Conservation (phyloP, 2,329 filamentous ascomycete genomes). For the Fusarium udum region DNA sequence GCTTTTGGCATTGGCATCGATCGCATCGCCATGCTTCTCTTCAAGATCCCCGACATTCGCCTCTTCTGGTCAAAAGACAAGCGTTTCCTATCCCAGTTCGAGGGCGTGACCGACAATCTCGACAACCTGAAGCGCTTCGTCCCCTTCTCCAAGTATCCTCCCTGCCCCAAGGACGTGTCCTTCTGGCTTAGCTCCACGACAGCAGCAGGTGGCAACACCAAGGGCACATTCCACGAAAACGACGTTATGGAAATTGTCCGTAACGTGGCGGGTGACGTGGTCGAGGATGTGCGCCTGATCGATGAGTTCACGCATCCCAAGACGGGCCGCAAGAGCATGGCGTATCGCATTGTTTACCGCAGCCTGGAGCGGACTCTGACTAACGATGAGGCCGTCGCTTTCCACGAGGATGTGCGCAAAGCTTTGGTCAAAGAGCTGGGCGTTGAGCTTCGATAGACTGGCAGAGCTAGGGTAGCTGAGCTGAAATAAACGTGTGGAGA, state of each 20-base stretch:
- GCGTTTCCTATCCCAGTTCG: conserved; percentile 89
- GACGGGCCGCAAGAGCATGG: conserved; percentile 83
- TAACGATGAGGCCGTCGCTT: conserved; percentile 78
- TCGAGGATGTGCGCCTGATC: conserved; percentile 85
- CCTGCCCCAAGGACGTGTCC: conserved; percentile 89
- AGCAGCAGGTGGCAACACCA: conserved; percentile 58
- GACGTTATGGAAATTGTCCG: conserved; percentile 97
- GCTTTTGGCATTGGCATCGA: conserved; percentile 95
- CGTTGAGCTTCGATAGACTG: conserved; percentile 66
- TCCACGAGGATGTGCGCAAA: conserved; percentile 75
- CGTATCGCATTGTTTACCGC: conserved; percentile 93
- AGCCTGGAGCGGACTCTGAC: conserved; percentile 91
- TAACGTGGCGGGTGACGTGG: conserved; percentile 80
- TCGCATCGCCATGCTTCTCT: conserved; percentile 96
- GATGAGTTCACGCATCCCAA: conserved; percentile 92
- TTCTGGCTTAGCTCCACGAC: conserved; percentile 78
- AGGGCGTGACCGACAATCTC: conserved; percentile 64
- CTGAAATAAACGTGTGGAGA: conserved; percentile 34
- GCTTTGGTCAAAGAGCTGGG: conserved; percentile 76
- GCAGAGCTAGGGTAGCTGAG: conserved; percentile 11
- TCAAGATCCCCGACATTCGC: conserved; percentile 94
- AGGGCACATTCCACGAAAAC: conserved; percentile 82
- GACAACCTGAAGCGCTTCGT: conserved; percentile 70
- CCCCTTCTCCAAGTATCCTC: conserved; percentile 91
- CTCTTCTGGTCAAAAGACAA: conserved; percentile 92